Percentiles rank a stretch among this genome's conserved stretches.
Conservation (phyloP, 176 grass and related monocot genomes). For the Aegilops speltoides region DNA sequence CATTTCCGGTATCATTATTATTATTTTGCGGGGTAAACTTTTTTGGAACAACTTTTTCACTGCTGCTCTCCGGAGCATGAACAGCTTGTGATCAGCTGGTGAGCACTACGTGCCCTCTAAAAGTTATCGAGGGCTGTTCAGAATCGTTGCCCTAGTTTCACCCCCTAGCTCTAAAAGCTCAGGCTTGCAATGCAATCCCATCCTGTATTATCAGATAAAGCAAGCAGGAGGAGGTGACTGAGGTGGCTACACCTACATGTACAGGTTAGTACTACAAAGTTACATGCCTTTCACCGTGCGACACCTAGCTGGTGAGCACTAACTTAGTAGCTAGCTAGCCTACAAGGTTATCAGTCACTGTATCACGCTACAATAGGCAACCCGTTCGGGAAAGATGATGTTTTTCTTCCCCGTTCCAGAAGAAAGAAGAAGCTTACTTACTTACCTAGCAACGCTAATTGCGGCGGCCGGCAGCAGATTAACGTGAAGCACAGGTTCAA, state of each 20-base stretch:
- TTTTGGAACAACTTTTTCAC: too few relatives aligned
- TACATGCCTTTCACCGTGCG: not conserved
- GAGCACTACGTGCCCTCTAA: not conserved
- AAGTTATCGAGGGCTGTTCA: not conserved
- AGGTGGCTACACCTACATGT: not conserved
- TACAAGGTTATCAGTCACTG: not conserved
- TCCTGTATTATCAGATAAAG: not conserved
- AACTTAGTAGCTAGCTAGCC: not conserved
- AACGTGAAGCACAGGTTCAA: constrained; percentile 15
- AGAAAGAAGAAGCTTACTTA: not conserved
- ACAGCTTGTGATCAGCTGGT: not conserved
- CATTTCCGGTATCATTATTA: too few relatives aligned
- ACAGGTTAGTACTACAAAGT: not conserved
- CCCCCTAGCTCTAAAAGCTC: not conserved
- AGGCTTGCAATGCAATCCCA: not conserved
- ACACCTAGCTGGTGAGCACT: not conserved
- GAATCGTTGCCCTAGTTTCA: not conserved
- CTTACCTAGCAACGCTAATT: not conserved
- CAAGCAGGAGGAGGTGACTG: not conserved
- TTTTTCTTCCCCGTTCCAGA: not conserved
- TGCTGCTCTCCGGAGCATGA: not conserved
- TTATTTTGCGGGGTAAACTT: too few relatives aligned
- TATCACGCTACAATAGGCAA: not conserved
- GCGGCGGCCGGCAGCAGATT: not conserved
- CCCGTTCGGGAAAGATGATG: not conserved